phyloP scores from a whole-genome alignment of 75 land plant genomes.

The Pseudotsuga menziesii region DNA sequence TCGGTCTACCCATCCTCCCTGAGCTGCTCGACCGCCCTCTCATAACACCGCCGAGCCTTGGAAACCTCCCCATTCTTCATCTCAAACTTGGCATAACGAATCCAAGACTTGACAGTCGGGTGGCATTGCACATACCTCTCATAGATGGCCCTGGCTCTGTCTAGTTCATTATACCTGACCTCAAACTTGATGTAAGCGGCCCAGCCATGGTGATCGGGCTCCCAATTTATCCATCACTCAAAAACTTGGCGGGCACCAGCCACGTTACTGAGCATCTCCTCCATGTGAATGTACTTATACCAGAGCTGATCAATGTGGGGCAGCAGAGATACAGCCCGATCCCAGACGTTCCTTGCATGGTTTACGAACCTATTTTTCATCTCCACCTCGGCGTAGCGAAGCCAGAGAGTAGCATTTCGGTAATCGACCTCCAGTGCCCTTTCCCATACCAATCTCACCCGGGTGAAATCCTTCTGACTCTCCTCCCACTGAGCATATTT shows the following conservation, averaged over 20 bases:
- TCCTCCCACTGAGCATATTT: conserved; percentile 98
- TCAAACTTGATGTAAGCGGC: conserved; percentile 84
- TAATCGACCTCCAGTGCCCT: conserved; percentile 90
- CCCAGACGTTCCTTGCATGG: conserved; percentile 92
- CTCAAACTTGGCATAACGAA: conserved; percentile 83
- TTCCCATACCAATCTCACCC: conserved; percentile 92
- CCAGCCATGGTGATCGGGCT: conserved; percentile 93
- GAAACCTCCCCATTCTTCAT: conserved; percentile 76
- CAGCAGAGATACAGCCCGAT: conserved; percentile 69
- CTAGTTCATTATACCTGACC: conserved; percentile 77
- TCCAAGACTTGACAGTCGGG: conserved; percentile 68
- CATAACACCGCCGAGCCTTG: conserved; percentile 62
- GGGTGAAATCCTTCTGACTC: conserved; percentile 73
- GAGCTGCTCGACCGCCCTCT: conserved; percentile 67
- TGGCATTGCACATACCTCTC: conserved; percentile 75
- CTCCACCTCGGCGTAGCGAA: conserved; percentile 95
- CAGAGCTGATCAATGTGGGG: conserved; percentile 90
- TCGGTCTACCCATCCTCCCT: conserved; percentile 81
- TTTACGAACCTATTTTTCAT: conserved; percentile 86
- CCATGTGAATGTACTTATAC: conserved; percentile 98
- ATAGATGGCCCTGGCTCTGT: conserved; percentile 63
- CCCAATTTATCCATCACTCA: conserved; percentile 92
- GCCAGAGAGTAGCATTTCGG: conserved; percentile 75
- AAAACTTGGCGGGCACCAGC: conserved; percentile 81
- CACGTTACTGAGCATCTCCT: conserved; percentile 79